These are phyloP conservation scores for Fusarium scirpi DNA, from an alignment of 2,329 filamentous ascomycete genomes.

Conservation along the genomic window DNA sequence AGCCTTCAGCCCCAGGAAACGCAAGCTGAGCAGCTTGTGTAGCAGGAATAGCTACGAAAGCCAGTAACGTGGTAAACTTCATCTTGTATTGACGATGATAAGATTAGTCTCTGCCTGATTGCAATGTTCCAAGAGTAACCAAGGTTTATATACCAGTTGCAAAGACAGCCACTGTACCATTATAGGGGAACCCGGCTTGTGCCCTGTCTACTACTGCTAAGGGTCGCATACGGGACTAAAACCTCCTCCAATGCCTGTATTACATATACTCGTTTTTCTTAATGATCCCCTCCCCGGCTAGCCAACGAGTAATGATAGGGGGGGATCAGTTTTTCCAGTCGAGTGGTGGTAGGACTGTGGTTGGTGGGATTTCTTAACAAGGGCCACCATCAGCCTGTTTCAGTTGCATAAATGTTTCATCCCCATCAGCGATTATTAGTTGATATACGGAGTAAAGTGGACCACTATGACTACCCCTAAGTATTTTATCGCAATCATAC, in stretches of 20 bases:
- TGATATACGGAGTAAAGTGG: not conserved
- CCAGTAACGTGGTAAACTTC: not conserved
- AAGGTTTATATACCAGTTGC: not conserved
- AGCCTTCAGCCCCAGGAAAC: conserved; percentile 55
- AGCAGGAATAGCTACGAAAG: conserved; percentile 1
- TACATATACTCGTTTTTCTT: not conserved
- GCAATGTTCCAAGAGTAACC: not conserved
- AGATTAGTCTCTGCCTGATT: not conserved
- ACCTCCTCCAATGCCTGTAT: not conserved
- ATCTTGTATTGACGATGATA: not conserved
- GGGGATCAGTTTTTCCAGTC: not conserved
- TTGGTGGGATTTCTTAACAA: not conserved
- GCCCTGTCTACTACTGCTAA: not conserved
- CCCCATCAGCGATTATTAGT: not conserved
- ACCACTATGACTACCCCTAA: not conserved
- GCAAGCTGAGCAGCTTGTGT: conserved; percentile 43
- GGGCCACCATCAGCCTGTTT: not conserved
- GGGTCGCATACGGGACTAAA: not conserved
- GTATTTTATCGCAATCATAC: not conserved
- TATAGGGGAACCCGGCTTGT: not conserved
- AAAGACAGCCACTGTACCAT: not conserved
- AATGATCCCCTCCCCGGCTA: not conserved
- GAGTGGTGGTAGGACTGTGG: not conserved
- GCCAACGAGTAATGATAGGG: not conserved
- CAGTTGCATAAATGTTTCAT: not conserved